Conservation (phyloP, 2,329 filamentous ascomycete species). For the Ophiostoma populinum region DNA sequence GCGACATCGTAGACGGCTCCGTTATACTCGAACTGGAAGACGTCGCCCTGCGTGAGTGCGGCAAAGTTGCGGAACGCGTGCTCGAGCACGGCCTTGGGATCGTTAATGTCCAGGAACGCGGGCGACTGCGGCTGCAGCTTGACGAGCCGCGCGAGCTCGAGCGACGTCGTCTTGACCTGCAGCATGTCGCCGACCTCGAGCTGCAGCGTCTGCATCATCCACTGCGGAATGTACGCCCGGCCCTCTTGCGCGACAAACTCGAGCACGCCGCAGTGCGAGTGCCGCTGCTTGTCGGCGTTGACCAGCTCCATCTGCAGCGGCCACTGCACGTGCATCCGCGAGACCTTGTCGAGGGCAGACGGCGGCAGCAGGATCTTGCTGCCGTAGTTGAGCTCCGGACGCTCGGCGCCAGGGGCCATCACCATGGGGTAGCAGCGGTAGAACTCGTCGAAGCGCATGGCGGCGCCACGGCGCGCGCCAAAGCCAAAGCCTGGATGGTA, state of each 20-base stretch:
- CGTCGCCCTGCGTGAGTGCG: conserved; percentile 78
- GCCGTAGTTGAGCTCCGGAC: conserved; percentile 82
- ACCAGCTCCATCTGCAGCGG: conserved; percentile 93
- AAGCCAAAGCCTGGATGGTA: conserved; percentile 6
- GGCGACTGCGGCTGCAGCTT: conserved; percentile 91
- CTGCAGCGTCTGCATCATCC: conserved; percentile 86
- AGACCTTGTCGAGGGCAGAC: conserved; percentile 91
- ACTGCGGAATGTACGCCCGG: conserved; percentile 87
- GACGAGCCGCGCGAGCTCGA: conserved; percentile 79
- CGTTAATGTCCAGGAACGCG: conserved; percentile 89
- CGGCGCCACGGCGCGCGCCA: conserved; percentile 25
- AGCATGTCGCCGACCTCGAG: conserved; percentile 89
- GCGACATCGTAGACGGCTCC: conserved; percentile 86
- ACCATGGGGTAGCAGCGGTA: conserved; percentile 91
- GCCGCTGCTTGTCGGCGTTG: conserved; percentile 64
- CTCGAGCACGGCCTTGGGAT: conserved; percentile 92
- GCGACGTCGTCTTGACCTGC: conserved; percentile 85
- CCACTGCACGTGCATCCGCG: conserved; percentile 88
- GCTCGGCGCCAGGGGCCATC: conserved; percentile 83
- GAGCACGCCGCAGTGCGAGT: conserved; percentile 84
- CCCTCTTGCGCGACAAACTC: conserved; percentile 98
- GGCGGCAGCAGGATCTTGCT: conserved; percentile 97
- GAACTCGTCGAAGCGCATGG: conserved; percentile 90
- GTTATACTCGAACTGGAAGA: conserved; percentile 95
- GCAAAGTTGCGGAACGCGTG: conserved; percentile 94